These are phyloP conservation scores for Sugiyamaella grinbergsii DNA, from an alignment of 1,139 yeast species.

Conservation along the genomic window DNA sequence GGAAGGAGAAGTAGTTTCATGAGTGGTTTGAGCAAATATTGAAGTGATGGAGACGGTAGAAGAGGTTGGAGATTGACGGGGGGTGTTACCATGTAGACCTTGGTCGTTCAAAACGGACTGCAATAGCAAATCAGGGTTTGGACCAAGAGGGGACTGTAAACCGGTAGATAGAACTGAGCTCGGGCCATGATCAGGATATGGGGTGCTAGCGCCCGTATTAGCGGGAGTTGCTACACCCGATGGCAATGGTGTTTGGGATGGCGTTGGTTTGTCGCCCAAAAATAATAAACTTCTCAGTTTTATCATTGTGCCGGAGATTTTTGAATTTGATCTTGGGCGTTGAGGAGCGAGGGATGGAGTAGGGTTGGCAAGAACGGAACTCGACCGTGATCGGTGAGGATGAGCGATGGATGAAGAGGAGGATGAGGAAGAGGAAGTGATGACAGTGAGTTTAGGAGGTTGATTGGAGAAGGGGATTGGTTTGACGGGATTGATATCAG, in stretches of 20 bases:
- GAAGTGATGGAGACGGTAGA: conserved; percentile 19
- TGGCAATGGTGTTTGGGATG: neutral
- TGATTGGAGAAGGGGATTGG: neutral
- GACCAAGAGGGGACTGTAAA: neutral
- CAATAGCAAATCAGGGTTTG: neutral
- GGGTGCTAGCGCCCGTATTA: neutral
- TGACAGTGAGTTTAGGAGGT: neutral
- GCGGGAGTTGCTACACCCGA: neutral
- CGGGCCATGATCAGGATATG: neutral
- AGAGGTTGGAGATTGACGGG: conserved; percentile 13
- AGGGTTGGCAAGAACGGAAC: neutral
- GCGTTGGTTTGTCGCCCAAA: conserved; percentile 17
- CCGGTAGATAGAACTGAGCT: no score
- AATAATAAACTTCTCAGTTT: conserved; percentile 29
- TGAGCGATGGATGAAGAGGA: neutral
- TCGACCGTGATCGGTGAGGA: neutral
- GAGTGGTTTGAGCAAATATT: conserved; percentile 13
- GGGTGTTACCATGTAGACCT: neutral
- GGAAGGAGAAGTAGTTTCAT: conserved; percentile 11
- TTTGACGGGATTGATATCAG: no score
- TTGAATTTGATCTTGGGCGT: conserved; percentile 24
- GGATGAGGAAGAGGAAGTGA: neutral
- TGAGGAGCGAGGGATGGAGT: neutral
- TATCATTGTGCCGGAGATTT: conserved; percentile 28
- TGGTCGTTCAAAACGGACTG: neutral